A percentile compares a stretch with the other conserved stretches of the same genome.
Evolutionary conservation across 2,329 filamentous ascomycete species (phyloP).

Genomic region (Aureobasidium namibiae): DNA sequence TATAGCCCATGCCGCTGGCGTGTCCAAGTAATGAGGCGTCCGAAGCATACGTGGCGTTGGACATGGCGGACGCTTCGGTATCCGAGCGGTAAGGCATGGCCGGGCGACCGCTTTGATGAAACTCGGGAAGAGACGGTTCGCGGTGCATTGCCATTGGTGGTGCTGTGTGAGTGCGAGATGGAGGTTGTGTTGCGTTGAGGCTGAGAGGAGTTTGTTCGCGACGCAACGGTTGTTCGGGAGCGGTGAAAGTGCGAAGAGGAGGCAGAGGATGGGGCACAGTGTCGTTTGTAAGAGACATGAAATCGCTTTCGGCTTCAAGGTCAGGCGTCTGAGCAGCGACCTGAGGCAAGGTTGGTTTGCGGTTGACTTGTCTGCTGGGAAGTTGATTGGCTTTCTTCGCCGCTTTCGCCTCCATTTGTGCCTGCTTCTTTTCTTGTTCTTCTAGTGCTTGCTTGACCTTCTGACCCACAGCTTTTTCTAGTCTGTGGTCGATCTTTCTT

Average conservation of each 20-base stretch:
- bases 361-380: slow-evolving; percentile 31
- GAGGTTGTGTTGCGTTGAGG: slow-evolving; percentile 30
- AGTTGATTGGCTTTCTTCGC: slow-evolving; percentile 47
- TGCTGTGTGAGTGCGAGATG: not conserved
- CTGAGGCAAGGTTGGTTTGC: slow-evolving; percentile 58
- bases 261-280: slow-evolving; percentile 30
- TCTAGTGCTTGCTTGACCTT: slow-evolving; percentile 86
- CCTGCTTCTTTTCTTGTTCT: slow-evolving; percentile 55
- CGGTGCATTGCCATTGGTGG: not conserved
- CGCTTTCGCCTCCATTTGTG: slow-evolving; percentile 46
- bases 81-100: slow-evolving; percentile 29
- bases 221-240: not conserved
- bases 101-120: slow-evolving; percentile 22
- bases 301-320: slow-evolving; percentile 38
- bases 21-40: slow-evolving; percentile 54
- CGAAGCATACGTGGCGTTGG: slow-evolving; percentile 52
- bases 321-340: slow-evolving; percentile 46
- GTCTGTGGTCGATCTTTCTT: slow-evolving; percentile 78
- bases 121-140: not conserved
- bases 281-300: slow-evolving; percentile 27
- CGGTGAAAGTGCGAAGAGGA: not conserved
- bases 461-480: slow-evolving; percentile 73
- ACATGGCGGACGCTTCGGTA: slow-evolving; percentile 49
- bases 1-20: slow-evolving; percentile 51
- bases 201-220: not conserved